phyloP scores from a whole-genome alignment of 441 rosid genomes.

The Melastoma candidum region DNA sequence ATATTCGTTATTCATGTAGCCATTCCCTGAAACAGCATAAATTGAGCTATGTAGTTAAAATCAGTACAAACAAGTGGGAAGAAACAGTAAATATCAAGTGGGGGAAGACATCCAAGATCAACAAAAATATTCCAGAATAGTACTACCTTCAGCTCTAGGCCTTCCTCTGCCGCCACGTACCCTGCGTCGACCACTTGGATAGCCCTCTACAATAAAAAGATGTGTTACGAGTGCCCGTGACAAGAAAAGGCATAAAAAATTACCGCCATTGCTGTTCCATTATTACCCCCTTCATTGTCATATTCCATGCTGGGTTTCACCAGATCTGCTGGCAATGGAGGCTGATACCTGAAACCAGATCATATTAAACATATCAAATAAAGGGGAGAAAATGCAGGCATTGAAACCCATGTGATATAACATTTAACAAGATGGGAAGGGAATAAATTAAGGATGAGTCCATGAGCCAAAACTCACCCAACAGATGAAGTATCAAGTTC shows the following conservation, averaged over 20 bases:
- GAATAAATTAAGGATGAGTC: no score
- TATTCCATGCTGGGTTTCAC: conserved; percentile 23
- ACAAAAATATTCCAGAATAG: not conserved
- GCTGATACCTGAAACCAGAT: conserved; percentile 25
- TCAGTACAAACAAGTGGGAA: not conserved
- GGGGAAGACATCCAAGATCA: not conserved
- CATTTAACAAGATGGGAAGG: no score
- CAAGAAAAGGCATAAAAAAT: not conserved
- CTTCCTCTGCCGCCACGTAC: conserved; percentile 6
- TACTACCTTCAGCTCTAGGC: conserved; percentile 6
- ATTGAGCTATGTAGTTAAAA: not conserved
- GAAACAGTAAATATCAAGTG: not conserved
- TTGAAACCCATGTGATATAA: no score
- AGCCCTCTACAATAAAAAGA: conserved; percentile 9
- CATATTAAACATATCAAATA: not conserved
- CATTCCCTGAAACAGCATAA: conserved; percentile 34
- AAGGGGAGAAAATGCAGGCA: not conserved
- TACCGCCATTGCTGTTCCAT: not conserved
- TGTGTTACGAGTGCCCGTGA: not conserved
- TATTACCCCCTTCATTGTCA: conserved; percentile 29
- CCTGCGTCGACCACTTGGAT: conserved; percentile 9
- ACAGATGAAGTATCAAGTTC: conserved; percentile 56
- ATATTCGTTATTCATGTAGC: conserved; percentile 44
- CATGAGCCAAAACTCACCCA: conserved; percentile 33
- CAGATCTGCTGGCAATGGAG: conserved; percentile 30